Conservation (phyloP, 306 rosid genomes). For the Trifolium repens region DNA sequence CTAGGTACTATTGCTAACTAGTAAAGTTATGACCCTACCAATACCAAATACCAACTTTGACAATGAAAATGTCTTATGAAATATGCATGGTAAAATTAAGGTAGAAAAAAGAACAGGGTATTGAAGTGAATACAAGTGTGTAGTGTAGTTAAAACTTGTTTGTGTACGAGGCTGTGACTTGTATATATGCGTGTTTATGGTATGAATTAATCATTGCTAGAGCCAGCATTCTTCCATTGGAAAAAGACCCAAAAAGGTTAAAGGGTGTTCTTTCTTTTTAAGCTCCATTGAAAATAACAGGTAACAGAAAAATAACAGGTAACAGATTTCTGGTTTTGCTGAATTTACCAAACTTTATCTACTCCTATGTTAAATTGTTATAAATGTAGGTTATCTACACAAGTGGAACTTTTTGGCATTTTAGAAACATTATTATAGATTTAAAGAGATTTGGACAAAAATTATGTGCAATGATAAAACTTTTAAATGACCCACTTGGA, state of each 20-base stretch:
- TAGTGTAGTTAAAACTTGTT: constrained; percentile 30
- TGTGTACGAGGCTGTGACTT: constrained; percentile 24
- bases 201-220: constrained; percentile 30
- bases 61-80: constrained; percentile 35
- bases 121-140: constrained; percentile 20
- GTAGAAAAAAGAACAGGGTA: constrained; percentile 6
- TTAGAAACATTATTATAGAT: constrained; percentile 16
- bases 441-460: not conserved
- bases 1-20: constrained; percentile 11
- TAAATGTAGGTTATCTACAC: constrained; percentile 1
- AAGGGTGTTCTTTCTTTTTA: constrained; percentile 27
- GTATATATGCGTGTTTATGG: constrained; percentile 28
- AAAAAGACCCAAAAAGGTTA: constrained; percentile 30
- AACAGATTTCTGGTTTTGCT: constrained; percentile 22
- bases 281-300: constrained; percentile 11
- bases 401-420: constrained; percentile 18
- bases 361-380: constrained; percentile 20
- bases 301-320: constrained; percentile 25
- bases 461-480: not conserved
- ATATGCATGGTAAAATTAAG: constrained; percentile 45
- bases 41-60: constrained; percentile 10
- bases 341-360: constrained; percentile 20
- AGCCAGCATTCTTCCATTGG: constrained; percentile 10
- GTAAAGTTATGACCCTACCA: constrained; percentile 40
- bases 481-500: no score